phyloP scores from a whole-genome alignment of 2,329 filamentous ascomycete genomes.

The Hypoxylon sp. region DNA sequence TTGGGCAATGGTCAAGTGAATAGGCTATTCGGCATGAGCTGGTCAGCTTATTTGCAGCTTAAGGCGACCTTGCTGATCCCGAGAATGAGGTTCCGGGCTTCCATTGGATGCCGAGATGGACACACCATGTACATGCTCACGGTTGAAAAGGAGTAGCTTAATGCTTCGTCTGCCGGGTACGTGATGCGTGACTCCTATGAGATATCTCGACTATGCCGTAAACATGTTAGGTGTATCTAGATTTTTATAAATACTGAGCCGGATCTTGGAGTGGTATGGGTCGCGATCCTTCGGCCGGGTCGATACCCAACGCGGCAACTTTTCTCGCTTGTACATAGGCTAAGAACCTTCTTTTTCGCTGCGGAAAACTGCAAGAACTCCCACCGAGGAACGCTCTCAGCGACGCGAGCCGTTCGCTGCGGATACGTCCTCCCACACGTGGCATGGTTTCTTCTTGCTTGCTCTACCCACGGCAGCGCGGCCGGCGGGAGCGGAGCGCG shows the following conservation, averaged over 20 bases:
- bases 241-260: background rate
- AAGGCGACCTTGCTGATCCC: background rate
- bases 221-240: background rate
- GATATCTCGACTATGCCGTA: background rate
- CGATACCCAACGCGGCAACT: background rate
- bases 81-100: background rate
- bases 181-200: background rate
- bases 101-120: background rate
- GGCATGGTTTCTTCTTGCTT: too few species aligned
- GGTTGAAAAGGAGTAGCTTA: background rate
- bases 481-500: constrained; percentile 1
- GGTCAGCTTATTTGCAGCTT: background rate
- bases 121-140: background rate
- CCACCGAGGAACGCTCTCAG: background rate
- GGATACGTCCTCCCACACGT: background rate
- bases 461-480: too few species aligned
- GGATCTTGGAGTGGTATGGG: background rate
- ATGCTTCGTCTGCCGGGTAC: background rate
- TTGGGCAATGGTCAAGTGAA: background rate
- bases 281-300: background rate
- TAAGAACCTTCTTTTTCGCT: constrained; percentile 13
- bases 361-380: too few species aligned
- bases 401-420: background rate
- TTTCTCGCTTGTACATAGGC: background rate
- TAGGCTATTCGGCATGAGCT: too few species aligned